phyloP scores from a whole-genome alignment of 2,329 filamentous ascomycete genomes.

The Orbilia javanica region DNA sequence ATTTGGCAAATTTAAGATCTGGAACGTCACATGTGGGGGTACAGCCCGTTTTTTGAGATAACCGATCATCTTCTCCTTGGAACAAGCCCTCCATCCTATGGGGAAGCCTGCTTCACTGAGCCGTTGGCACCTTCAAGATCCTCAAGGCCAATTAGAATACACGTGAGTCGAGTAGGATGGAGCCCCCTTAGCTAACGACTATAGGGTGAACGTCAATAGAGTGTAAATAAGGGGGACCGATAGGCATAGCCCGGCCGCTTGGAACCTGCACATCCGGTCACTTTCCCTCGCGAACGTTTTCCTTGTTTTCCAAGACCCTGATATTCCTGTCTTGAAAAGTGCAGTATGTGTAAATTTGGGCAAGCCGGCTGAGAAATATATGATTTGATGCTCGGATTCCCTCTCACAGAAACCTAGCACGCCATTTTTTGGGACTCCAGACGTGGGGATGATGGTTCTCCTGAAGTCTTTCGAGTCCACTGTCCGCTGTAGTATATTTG shows the following conservation, averaged over 20 bases:
- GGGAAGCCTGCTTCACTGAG: neutral
- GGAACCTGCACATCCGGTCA: conserved; percentile 38
- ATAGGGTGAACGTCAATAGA: neutral
- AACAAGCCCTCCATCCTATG: neutral
- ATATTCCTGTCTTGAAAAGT: conserved; percentile 13
- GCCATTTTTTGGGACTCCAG: conserved; percentile 17
- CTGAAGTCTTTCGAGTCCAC: neutral
- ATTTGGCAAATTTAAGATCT: conserved; percentile 13
- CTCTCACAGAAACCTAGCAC: conserved; percentile 15
- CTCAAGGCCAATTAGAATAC: conserved; percentile 6
- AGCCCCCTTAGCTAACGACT: neutral
- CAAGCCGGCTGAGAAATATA: conserved; percentile 32
- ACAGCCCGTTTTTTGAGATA: conserved; percentile 2
- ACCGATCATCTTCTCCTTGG: neutral
- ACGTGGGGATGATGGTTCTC: conserved; percentile 17
- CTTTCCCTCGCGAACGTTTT: conserved; percentile 29
- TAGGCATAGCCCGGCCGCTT: conserved; percentile 15
- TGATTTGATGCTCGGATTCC: conserved; percentile 6
- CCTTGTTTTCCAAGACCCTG: conserved; percentile 20
- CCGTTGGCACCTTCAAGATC: conserved; percentile 6
- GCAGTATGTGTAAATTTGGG: conserved; percentile 27
- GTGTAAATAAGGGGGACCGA: conserved; percentile 3
- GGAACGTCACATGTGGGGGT: conserved; percentile 12
- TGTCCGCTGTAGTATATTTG: conserved; percentile 21
- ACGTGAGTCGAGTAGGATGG: neutral